Base-by-base conservation (phyloP, 1,284 basidiomycete species). In the Singerocomus inundabilis region DNA sequence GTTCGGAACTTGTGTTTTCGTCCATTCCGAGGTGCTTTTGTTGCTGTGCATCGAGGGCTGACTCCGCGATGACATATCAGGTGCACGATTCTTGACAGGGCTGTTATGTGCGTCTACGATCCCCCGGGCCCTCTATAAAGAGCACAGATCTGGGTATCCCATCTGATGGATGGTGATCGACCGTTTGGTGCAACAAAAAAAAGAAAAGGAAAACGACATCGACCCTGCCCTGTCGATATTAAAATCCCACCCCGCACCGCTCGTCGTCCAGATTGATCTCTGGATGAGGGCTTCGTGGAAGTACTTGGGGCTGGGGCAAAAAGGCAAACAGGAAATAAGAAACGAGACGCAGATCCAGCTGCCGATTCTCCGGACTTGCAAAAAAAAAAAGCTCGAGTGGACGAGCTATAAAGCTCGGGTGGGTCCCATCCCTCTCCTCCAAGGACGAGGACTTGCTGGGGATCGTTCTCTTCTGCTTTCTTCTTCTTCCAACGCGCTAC, bases 161-260 rank as follows among this genome's bases (percentile, higher is more conserved):
- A 58, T 60, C 60, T 54, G 51, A 51, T 63, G 50, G 52, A 10
- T n/a, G n/a, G n/a, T 37, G 58, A 67, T 62, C 56, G 51, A 51
- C 53, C 35, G 43, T 46, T 48, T 49, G 38, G 57, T 33, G 18
- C 36, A 51, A n/a, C n/a, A n/a, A n/a, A n/a, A n/a, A n/a, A n/a
- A n/a, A n/a, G n/a, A n/a, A n/a, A n/a, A n/a, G n/a, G n/a, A n/a
- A n/a, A 34, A 38, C 34, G 32, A 46, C 47, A 44, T 35, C 28
- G 44, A 40, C 43, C 48, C 35, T 45, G 39, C n/a, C 49, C 29
- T 43, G 56, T 15, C 16, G 35, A 62, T 31, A 57, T 63, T 58
- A 57, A 61, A 47, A 26, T 16, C 30, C 35, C 51, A 54, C 54
- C 62, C 60, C 60, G 39, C 60, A 59, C n/a, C 26, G 37, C 24